phyloP scores from a whole-genome alignment of 2,329 filamentous ascomycete species.

The Penicillium sp. region DNA sequence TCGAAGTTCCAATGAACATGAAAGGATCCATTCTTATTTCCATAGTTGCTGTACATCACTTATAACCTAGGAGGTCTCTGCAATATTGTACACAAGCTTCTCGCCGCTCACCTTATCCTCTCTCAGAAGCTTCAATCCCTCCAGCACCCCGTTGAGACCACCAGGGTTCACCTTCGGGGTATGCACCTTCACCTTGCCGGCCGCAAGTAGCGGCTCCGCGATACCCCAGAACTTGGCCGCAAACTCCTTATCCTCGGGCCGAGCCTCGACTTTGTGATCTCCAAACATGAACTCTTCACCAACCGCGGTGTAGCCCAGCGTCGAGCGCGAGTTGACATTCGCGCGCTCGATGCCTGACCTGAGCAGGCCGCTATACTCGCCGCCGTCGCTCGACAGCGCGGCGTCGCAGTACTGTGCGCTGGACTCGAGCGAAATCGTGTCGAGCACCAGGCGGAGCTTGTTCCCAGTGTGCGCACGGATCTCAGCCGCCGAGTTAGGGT shows the following conservation, averaged over 20 bases:
- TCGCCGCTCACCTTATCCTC: constrained; percentile 47
- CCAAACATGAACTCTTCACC: constrained; percentile 33
- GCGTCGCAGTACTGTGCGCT: constrained; percentile 32
- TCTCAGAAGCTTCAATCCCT: constrained; percentile 46
- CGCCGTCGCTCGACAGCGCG: constrained; percentile 31
- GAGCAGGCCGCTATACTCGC: constrained; percentile 29
- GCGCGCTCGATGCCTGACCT: constrained; percentile 22
- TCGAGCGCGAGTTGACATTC: constrained; percentile 30
- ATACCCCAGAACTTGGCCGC: constrained; percentile 42
- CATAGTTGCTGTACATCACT: no score
- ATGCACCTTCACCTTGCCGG: constrained; percentile 47
- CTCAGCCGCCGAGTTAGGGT: constrained; percentile 13
- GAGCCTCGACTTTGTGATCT: constrained; percentile 28
- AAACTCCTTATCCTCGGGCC: constrained; percentile 43
- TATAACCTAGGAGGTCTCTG: constrained; percentile 17
- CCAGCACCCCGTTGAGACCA: constrained; percentile 47
- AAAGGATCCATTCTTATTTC: no score
- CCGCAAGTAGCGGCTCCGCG: constrained; percentile 41
- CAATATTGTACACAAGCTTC: constrained; percentile 49
- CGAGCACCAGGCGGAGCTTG: constrained; percentile 33
- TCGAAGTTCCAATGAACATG: no score
- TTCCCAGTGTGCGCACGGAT: constrained; percentile 33
- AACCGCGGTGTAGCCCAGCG: constrained; percentile 33
- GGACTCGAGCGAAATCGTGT: constrained; percentile 32
- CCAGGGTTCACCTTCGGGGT: constrained; percentile 39